Evolutionary conservation across 2,329 filamentous ascomycete species (phyloP).

Genomic region (Trichoderma sp.): DNA sequence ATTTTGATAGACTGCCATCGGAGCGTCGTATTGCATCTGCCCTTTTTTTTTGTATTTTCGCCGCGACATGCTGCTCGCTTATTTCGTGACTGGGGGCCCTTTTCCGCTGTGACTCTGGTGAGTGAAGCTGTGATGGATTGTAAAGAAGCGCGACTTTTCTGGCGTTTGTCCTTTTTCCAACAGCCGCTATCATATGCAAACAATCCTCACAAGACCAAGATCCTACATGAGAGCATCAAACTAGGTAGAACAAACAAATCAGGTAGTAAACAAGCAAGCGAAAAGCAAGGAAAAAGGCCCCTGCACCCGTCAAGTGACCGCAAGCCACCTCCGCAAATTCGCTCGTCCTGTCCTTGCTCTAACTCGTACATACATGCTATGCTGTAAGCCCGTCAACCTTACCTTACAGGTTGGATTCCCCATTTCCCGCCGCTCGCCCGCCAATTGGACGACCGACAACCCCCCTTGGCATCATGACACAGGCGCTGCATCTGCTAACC

Average conservation of each 20-base stretch:
- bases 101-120: no score
- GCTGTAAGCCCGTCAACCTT: background rate
- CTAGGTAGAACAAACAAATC: background rate
- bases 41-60: background rate
- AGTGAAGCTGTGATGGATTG: background rate
- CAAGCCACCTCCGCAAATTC: conserved; percentile 21
- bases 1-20: background rate
- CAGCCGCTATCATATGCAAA: background rate
- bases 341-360: background rate
- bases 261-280: background rate
- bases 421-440: background rate
- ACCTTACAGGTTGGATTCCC: background rate
- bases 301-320: conserved; percentile 19
- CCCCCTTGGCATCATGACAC: background rate
- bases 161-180: background rate
- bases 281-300: background rate
- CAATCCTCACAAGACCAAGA: background rate
- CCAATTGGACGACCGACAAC: background rate
- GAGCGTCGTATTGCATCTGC: conserved; percentile 7
- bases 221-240: background rate
- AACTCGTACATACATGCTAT: background rate
- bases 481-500: background rate
- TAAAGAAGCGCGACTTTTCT: background rate
- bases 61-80: background rate
- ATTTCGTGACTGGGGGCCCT: background rate